Conservation (phyloP, 305 asterid species). For the Coffea humblotiana region DNA sequence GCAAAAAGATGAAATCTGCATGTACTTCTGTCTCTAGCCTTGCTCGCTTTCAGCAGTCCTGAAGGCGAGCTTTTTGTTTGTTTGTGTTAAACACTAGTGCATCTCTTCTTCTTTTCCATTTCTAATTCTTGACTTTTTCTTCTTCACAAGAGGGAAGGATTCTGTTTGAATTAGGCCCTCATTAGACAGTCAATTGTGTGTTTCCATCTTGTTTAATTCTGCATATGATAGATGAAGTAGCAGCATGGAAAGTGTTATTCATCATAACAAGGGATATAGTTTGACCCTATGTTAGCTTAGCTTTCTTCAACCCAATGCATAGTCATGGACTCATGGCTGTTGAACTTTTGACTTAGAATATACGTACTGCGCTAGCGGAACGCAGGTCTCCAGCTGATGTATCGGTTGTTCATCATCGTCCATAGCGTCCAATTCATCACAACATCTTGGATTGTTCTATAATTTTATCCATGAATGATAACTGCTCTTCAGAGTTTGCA, state of each 20-base stretch:
- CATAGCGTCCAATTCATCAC: too few relatives aligned
- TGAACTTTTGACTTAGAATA: too few relatives aligned
- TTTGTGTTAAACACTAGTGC: neutral
- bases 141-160: neutral
- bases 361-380: too few relatives aligned
- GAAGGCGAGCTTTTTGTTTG: slow-evolving; percentile 2
- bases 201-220: neutral
- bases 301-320: too few relatives aligned
- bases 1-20: slow-evolving; percentile 42
- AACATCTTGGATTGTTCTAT: too few relatives aligned
- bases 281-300: too few relatives aligned
- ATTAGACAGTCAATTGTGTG: neutral
- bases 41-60: neutral
- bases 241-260: neutral
- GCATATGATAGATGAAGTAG: neutral
- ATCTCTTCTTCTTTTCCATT: neutral
- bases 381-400: too few relatives aligned
- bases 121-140: neutral
- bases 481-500: too few relatives aligned
- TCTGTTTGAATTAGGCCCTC: neutral
- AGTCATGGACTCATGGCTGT: too few relatives aligned
- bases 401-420: too few relatives aligned
- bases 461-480: too few relatives aligned
- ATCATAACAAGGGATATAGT: too few relatives aligned
- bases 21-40: slow-evolving; percentile 6